phyloP scores from a whole-genome alignment of 345 rosid species.

The Gossypium raimondii region DNA sequence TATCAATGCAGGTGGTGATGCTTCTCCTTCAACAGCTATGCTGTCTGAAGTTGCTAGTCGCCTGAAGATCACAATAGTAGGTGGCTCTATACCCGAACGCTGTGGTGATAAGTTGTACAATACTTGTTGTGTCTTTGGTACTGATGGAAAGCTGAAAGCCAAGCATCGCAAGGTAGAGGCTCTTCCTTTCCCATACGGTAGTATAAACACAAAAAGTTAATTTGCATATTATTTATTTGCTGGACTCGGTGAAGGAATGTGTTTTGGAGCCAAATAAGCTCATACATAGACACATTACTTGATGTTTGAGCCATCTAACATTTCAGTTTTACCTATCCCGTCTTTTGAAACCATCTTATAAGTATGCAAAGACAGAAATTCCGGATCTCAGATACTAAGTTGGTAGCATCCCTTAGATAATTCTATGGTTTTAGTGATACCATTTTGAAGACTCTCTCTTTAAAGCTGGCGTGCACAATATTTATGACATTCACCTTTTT shows the following conservation, averaged over 20 bases:
- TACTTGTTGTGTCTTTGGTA: conserved; percentile 78
- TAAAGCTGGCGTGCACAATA: conserved; percentile 5
- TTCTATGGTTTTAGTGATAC: neutral
- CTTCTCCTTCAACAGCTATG: conserved; percentile 86
- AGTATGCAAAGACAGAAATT: neutral
- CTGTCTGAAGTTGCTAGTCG: conserved; percentile 64
- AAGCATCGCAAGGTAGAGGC: conserved; percentile 80
- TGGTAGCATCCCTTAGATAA: neutral
- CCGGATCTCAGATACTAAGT: neutral
- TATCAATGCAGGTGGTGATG: conserved; percentile 61
- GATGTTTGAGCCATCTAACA: neutral
- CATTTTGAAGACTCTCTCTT: conserved; percentile 9
- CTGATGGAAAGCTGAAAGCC: conserved; percentile 69
- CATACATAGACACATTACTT: neutral
- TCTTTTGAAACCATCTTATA: neutral
- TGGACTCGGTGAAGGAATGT: neutral
- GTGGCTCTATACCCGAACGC: conserved; percentile 86
- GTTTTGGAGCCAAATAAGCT: neutral
- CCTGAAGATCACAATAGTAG: conserved; percentile 69
- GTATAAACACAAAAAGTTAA: neutral
- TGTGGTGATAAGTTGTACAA: conserved; percentile 66
- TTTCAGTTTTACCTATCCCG: neutral
- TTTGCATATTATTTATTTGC: neutral
- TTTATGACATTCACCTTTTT: conserved; percentile 54
- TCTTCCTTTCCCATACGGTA: neutral